phyloP scores from a whole-genome alignment of 139 green algal species.

The Chlamydomonas applanata region DNA sequence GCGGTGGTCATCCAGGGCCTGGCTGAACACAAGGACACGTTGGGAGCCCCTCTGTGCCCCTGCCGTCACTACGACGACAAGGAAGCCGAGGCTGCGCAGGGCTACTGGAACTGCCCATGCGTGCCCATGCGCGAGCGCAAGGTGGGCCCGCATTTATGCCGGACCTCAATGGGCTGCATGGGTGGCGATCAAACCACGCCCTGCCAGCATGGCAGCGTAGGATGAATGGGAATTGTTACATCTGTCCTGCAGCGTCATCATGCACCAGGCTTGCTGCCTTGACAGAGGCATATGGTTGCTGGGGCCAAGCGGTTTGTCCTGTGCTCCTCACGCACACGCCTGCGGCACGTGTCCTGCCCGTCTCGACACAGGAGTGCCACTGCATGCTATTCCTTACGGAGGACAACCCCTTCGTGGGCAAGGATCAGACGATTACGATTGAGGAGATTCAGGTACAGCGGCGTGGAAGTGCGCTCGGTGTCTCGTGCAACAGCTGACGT shows the following conservation, averaged over 20 bases:
- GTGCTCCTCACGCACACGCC: too few species aligned
- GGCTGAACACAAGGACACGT: constrained; percentile 96
- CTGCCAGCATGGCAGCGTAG: too few species aligned
- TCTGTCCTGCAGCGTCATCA: too few species aligned
- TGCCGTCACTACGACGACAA: constrained; percentile 99
- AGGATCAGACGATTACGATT: constrained; percentile 74
- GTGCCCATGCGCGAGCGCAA: constrained; percentile 97
- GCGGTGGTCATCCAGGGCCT: constrained; percentile 97
- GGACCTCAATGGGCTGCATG: background rate
- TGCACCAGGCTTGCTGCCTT: too few species aligned
- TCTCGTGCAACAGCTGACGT: too few species aligned
- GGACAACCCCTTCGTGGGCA: constrained; percentile 93
- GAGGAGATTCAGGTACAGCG: constrained; percentile 55
- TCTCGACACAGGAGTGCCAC: constrained; percentile 89
- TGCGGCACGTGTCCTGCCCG: too few species aligned
- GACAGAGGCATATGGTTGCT: too few species aligned
- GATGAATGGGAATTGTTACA: too few species aligned
- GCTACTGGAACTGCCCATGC: constrained; percentile 99
- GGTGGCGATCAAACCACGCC: background rate
- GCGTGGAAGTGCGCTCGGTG: too few species aligned
- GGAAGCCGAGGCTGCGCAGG: constrained; percentile 83
- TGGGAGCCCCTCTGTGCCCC: constrained; percentile 95
- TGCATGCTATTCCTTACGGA: constrained; percentile 99
- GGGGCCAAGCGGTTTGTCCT: too few species aligned
- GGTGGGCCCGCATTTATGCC: too few species aligned